Evolutionary conservation across 2,329 filamentous ascomycete species (phyloP).

Genomic region (Diaporthe vaccinii): DNA sequence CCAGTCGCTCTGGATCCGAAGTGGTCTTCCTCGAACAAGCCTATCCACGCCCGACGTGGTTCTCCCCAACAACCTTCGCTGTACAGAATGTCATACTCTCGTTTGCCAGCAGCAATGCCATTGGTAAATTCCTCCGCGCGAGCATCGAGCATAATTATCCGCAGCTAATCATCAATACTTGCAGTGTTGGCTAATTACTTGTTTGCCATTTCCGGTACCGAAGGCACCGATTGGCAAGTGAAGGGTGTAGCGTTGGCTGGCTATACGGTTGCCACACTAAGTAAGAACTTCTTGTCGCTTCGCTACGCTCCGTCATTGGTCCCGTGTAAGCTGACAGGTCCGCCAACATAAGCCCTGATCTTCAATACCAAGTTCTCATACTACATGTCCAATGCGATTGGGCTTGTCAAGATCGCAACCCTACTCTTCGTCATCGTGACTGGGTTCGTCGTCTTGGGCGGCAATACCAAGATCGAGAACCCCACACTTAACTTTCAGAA

Average conservation of each 20-base stretch:
- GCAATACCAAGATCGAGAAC: slow-evolving; percentile 62
- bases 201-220: slow-evolving; percentile 66
- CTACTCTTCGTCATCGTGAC: slow-evolving; percentile 69
- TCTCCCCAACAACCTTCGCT: slow-evolving; percentile 75
- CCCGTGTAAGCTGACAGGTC: background rate
- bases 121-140: slow-evolving; percentile 53
- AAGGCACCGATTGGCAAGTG: slow-evolving; percentile 71
- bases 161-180: background rate
- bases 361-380: slow-evolving; percentile 68
- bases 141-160: rapidly evolving
- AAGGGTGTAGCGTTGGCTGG: slow-evolving; percentile 76
- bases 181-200: slow-evolving; percentile 74
- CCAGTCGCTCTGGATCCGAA: slow-evolving; percentile 74
- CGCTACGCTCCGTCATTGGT: background rate
- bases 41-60: slow-evolving; percentile 73
- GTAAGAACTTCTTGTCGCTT: slow-evolving; percentile 44
- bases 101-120: slow-evolving; percentile 75
- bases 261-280: slow-evolving; percentile 70
- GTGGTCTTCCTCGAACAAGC: slow-evolving; percentile 79
- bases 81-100: slow-evolving; percentile 74
- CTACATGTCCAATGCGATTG: slow-evolving; percentile 66
- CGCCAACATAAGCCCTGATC: slow-evolving; percentile 45
- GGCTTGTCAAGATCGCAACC: slow-evolving; percentile 69
- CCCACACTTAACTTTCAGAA: slow-evolving; percentile 68
- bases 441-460: slow-evolving; percentile 71